Evolutionary conservation across 495 filamentous ascomycete genomes (phyloP).

Genomic region (Aspergillus biplanus): DNA sequence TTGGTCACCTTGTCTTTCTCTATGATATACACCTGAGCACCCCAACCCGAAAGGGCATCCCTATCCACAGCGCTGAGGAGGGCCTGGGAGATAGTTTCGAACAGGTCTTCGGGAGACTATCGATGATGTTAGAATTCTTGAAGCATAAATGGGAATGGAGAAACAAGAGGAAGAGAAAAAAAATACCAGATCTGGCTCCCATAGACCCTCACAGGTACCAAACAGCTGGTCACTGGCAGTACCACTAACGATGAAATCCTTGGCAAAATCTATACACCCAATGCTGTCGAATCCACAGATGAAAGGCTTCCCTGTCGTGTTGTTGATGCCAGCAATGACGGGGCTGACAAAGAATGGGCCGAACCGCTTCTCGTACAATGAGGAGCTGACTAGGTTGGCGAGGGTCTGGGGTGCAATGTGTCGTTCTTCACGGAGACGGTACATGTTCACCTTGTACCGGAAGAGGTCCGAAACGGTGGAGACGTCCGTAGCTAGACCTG

Average conservation of each 20-base stretch:
- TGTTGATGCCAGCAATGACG: slow-evolving; percentile 91
- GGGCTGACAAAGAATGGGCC: slow-evolving; percentile 95
- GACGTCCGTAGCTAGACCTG: slow-evolving; percentile 94
- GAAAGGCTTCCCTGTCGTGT: slow-evolving; percentile 89
- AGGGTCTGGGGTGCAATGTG: slow-evolving; percentile 91
- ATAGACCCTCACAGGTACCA: slow-evolving; percentile 96
- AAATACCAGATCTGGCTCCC: slow-evolving; percentile 92
- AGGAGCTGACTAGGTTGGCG: slow-evolving; percentile 90
- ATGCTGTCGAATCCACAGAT: slow-evolving; percentile 99
- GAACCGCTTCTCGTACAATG: slow-evolving; percentile 92
- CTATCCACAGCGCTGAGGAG: slow-evolving; percentile 93
- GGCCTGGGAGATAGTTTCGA: slow-evolving; percentile 98
- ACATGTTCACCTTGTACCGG: slow-evolving; percentile 99
- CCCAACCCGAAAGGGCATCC: slow-evolving; percentile 96
- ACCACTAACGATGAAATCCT: slow-evolving; percentile 97
- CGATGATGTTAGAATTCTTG: background rate
- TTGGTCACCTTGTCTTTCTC: slow-evolving; percentile 99
- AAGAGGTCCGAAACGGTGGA: slow-evolving; percentile 94
- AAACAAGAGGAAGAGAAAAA: background rate
- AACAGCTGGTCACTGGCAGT: slow-evolving; percentile 97
- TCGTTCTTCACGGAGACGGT: slow-evolving; percentile 96
- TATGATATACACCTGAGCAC: slow-evolving; percentile 97
- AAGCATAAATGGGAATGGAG: background rate
- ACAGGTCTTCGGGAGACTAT: slow-evolving; percentile 88
- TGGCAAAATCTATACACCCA: slow-evolving; percentile 98